Conservation (phyloP, 805 yeast genomes). For the Lipomyces chichibuensis region DNA sequence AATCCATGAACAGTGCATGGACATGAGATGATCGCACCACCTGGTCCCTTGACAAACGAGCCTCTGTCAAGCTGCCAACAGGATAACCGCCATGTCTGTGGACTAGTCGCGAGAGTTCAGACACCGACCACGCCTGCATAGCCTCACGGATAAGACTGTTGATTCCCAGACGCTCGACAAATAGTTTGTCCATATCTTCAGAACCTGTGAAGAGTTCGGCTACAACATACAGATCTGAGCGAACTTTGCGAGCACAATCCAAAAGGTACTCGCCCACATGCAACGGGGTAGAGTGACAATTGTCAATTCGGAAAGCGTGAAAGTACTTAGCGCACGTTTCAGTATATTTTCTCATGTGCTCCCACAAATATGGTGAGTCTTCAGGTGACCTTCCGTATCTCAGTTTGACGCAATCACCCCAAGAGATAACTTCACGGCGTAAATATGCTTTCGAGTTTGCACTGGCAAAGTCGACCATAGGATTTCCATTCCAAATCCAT, state of each 20-base stretch:
- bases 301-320: constrained; percentile 89
- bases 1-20: constrained; percentile 95
- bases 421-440: constrained; percentile 88
- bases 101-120: constrained; percentile 80
- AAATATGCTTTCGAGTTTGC: constrained; percentile 74
- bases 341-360: constrained; percentile 79
- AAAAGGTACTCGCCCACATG: constrained; percentile 89
- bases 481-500: constrained; percentile 98
- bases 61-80: constrained; percentile 73
- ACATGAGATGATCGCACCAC: constrained; percentile 71
- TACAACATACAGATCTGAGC: constrained; percentile 86
- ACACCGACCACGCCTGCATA: constrained; percentile 92
- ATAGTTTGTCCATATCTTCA: constrained; percentile 84
- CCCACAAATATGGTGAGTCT: constrained; percentile 91
- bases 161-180: constrained; percentile 88
- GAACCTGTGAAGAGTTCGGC: constrained; percentile 95
- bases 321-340: constrained; percentile 71
- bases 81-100: constrained; percentile 96
- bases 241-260: constrained; percentile 82
- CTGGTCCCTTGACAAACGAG: constrained; percentile 47
- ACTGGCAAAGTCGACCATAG: constrained; percentile 91
- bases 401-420: constrained; percentile 97
- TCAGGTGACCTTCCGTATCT: constrained; percentile 77
- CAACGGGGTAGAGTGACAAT: constrained; percentile 93
- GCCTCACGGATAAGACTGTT: constrained; percentile 92